Conservation (phyloP, 2,329 filamentous ascomycete species). For the Xylaria sp. region DNA sequence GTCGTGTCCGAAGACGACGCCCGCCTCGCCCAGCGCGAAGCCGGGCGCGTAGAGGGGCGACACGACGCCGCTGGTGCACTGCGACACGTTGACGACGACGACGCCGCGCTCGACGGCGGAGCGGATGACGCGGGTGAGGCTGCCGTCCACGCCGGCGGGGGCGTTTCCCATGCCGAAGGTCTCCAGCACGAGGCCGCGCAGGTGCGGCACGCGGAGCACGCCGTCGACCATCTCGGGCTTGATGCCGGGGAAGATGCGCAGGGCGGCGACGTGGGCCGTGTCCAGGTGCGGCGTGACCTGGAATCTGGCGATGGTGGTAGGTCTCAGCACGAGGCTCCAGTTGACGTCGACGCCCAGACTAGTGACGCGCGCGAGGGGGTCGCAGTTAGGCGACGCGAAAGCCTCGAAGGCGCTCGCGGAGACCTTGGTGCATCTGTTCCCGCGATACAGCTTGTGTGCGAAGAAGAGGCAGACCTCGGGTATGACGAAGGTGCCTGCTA, state of each 20-base stretch:
- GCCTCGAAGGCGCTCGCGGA: slow-evolving; percentile 87
- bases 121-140: slow-evolving; percentile 79
- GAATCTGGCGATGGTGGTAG: slow-evolving; percentile 79
- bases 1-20: slow-evolving; percentile 89
- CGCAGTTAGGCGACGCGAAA: slow-evolving; percentile 87
- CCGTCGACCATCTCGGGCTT: slow-evolving; percentile 93
- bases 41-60: slow-evolving; percentile 81
- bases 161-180: slow-evolving; percentile 95
- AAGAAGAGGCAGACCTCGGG: slow-evolving; percentile 95
- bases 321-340: slow-evolving; percentile 80
- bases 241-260: slow-evolving; percentile 92
- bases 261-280: slow-evolving; percentile 87
- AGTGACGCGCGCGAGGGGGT: slow-evolving; percentile 82
- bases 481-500: slow-evolving; percentile 91
- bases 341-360: slow-evolving; percentile 83
- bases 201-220: slow-evolving; percentile 77
- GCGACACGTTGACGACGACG: slow-evolving; percentile 89
- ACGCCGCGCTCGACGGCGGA: slow-evolving; percentile 82
- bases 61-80: slow-evolving; percentile 83
- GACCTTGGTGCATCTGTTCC: slow-evolving; percentile 88
- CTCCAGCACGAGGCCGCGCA: slow-evolving; percentile 86
- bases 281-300: slow-evolving; percentile 78
- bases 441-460: slow-evolving; percentile 88
- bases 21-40: slow-evolving; percentile 80
- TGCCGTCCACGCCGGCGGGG: slow-evolving; percentile 81